A percentile compares a stretch with the other conserved stretches of the same genome.
Conservation (phyloP, 805 yeast species). For the Novakomyces olei region DNA sequence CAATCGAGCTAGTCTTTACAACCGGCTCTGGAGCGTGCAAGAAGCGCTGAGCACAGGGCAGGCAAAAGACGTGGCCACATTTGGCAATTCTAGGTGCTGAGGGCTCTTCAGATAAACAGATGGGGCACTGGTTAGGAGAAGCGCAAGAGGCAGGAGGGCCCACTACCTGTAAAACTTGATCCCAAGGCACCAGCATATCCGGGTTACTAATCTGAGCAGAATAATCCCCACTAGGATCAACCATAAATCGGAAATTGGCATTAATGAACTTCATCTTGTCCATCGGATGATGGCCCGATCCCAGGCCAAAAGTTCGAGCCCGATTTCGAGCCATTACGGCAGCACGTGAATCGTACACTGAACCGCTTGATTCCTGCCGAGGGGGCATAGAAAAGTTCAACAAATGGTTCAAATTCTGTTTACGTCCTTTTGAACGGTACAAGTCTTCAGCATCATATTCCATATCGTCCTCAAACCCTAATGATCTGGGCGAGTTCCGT, state of each 20-base stretch:
- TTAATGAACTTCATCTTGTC: slow-evolving; percentile 29
- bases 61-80: slow-evolving; percentile 86
- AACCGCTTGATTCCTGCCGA: slow-evolving; percentile 4
- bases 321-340: too few relatives aligned
- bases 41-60: slow-evolving; percentile 47
- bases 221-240: slow-evolving; percentile 39
- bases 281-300: slow-evolving; percentile 5
- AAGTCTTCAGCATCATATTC: slow-evolving; percentile 6
- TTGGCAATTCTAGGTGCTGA: slow-evolving; percentile 85
- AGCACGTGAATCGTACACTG: background rate
- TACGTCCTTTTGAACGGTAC: too few relatives aligned
- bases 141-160: too few relatives aligned
- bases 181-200: slow-evolving; percentile 1
- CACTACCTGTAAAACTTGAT: slow-evolving; percentile 37
- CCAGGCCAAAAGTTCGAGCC: slow-evolving; percentile 2
- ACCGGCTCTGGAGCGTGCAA: slow-evolving; percentile 6
- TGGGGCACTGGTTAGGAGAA: slow-evolving; percentile 62
- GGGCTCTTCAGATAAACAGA: slow-evolving; percentile 64
- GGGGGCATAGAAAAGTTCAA: slow-evolving; percentile 10
- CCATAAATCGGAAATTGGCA: slow-evolving; percentile 63
- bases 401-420: slow-evolving; percentile 9
- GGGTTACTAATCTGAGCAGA: slow-evolving; percentile 28
- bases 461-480: too few relatives aligned
- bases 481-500: too few relatives aligned
- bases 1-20: too few relatives aligned